phyloP scores from a whole-genome alignment of 768 basidiomycete genomes.

The Mycena amicta region DNA sequence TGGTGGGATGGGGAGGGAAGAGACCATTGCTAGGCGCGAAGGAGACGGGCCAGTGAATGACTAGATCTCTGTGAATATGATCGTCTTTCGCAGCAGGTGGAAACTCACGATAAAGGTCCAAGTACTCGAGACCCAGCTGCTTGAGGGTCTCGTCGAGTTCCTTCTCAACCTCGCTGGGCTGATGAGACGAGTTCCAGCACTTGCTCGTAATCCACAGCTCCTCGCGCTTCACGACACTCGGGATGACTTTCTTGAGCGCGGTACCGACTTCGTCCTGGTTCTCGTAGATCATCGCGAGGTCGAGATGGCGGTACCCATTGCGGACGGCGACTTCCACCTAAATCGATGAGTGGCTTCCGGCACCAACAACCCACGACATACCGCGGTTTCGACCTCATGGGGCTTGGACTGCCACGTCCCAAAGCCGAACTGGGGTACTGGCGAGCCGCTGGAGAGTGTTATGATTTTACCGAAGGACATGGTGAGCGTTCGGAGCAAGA shows the following conservation, averaged over 20 bases:
- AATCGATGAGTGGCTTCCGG: conserved; percentile 6
- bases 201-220: conserved; percentile 84
- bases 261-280: conserved; percentile 81
- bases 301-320: conserved; percentile 82
- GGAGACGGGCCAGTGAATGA: conserved; percentile 80
- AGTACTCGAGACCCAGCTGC: conserved; percentile 73
- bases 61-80: conserved; percentile 34
- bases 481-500: not conserved
- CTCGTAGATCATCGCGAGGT: conserved; percentile 77
- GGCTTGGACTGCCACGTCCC: conserved; percentile 1
- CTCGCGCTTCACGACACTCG: conserved; percentile 75
- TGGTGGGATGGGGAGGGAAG: conserved; percentile 51
- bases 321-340: conserved; percentile 77
- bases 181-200: conserved; percentile 79
- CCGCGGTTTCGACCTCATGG: conserved; percentile 61
- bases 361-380: conserved; percentile 31
- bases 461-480: not conserved
- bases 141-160: conserved; percentile 76
- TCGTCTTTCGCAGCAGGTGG: not conserved
- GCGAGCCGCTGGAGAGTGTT: not conserved
- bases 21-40: conserved; percentile 62
- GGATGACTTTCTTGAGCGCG: conserved; percentile 76
- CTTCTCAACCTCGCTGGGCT: conserved; percentile 65
- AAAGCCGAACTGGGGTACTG: not conserved
- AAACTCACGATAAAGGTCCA: conserved; percentile 76